Evolutionary conservation across 108 stramenopile genomes (phyloP).

Genomic region (Hondaea fermentalgiana): DNA sequence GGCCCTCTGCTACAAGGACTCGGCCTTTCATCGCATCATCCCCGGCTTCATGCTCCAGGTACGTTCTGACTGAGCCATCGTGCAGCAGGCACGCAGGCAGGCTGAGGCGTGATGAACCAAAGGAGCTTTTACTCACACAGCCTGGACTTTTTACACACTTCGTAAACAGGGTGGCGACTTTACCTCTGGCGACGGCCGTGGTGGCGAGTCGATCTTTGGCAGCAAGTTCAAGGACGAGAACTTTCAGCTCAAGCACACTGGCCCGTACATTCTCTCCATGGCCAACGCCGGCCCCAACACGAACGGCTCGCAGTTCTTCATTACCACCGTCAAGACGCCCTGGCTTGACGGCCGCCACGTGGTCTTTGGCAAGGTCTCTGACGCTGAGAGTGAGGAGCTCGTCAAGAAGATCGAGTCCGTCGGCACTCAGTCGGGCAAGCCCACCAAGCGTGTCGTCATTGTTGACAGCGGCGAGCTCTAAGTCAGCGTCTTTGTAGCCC

Average conservation of each 20-base stretch:
- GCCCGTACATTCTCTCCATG: constrained; percentile 78
- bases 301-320: constrained; percentile 81
- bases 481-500: no score
- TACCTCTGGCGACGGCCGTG: constrained; percentile 66
- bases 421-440: neutral
- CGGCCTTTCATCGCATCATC: constrained; percentile 81
- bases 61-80: constrained; percentile 47
- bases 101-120: no score
- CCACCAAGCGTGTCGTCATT: neutral
- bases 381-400: neutral
- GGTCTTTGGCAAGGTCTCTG: constrained; percentile 69
- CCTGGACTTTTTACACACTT: constrained; percentile 70
- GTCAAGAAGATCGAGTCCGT: neutral
- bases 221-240: constrained; percentile 85
- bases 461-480: constrained; percentile 1
- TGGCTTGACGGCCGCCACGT: constrained; percentile 85
- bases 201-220: constrained; percentile 77
- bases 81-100: no score
- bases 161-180: constrained; percentile 78
- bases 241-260: constrained; percentile 79
- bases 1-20: constrained; percentile 60
- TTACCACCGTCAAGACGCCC: constrained; percentile 78
- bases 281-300: constrained; percentile 86
- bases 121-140: no score
- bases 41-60: constrained; percentile 88